Percentiles rank a stretch among this genome's conserved stretches.
Evolutionary conservation across 2,329 filamentous ascomycete species (phyloP).

Genomic region (Ilyonectria destructans): DNA sequence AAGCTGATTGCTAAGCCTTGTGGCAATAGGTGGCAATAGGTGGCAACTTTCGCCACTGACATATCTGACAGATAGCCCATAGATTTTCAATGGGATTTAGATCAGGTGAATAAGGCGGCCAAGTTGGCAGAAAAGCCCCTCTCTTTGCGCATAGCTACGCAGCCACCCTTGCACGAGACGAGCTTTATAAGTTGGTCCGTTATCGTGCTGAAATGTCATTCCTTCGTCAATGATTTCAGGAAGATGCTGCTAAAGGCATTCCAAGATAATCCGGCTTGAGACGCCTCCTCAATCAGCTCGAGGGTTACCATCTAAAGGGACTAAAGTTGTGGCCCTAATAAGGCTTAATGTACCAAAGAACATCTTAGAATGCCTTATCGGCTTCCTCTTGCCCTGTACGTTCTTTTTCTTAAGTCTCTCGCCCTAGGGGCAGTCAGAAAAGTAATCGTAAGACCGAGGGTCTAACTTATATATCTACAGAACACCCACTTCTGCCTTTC

Average conservation of each 20-base stretch:
- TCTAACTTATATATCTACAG: neutral
- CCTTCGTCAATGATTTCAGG: too few species aligned
- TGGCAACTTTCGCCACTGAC: too few species aligned
- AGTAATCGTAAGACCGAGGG: neutral
- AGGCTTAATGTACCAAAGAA: neutral
- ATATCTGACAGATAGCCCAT: too few species aligned
- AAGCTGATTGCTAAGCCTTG: too few species aligned
- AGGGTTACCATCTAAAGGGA: neutral
- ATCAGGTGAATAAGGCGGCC: slow-evolving; percentile 30
- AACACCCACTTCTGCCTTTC: neutral
- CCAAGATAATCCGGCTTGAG: neutral
- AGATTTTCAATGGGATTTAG: too few species aligned
- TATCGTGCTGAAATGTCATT: too few species aligned
- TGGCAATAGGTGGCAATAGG: too few species aligned
- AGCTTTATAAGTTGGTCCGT: too few species aligned
- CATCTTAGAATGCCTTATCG: slow-evolving; percentile 3
- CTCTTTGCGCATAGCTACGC: neutral
- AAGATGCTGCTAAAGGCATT: neutral
- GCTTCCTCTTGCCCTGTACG: neutral
- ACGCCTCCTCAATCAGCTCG: neutral
- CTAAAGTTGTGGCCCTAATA: neutral
- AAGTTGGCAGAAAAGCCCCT: slow-evolving; percentile 6
- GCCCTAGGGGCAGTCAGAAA: neutral
- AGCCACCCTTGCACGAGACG: neutral
- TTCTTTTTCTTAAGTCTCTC: neutral